Evolutionary conservation across 169 alveolate genomes (phyloP), one percentile per base, ranked within the genome.

Genomic region (Perkinsus chesapeaki): DNA sequence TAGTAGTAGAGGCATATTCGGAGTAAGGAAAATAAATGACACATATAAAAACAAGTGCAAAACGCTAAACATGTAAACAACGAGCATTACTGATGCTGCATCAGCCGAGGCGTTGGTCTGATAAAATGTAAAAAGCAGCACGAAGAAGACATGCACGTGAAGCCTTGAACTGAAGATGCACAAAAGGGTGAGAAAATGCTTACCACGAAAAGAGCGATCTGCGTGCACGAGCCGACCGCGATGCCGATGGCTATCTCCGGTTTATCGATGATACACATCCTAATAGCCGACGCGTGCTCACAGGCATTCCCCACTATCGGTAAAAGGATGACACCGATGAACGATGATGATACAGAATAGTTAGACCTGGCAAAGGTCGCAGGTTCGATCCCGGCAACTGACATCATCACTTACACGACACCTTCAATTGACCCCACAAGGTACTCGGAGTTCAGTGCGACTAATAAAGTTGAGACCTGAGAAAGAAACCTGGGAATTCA

Each of bases 241-340:
- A 97, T 98, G 47, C 98, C 98, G 96, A 97, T 97, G 34, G 98
- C 96, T 39, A 97, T 73, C 48, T 97, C 98, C 5, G 97, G 97
- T 91, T 97, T 97, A 93, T 97, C 96, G 93, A 97, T 96, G 73
- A 96, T 96, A 43, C 97, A 97, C 73, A 96, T 98, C 27, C 98
- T 95, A 47, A 97, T 97, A 5, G 98, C 98, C 48, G 98, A 95
- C 92, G 95, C 93, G 94, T 96, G 98, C 93, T 96, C 98, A 72
- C 98, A 97, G 31, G 98, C 98, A 91, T 97, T 96, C 3, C 98
- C 99, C 92, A 97, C 97, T 10, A 97, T 95, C 7, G 99, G 99
- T 90, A 97, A 95, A 34, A 97, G 96, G 47, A 97, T 97, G 92
- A 97, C 97, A 37, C 99, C 99, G 39, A 97, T 97, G 95, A 97